These are phyloP conservation scores for Pichia membranifaciens DNA, from an alignment of 805 yeast genomes.

Conservation along the genomic window DNA sequence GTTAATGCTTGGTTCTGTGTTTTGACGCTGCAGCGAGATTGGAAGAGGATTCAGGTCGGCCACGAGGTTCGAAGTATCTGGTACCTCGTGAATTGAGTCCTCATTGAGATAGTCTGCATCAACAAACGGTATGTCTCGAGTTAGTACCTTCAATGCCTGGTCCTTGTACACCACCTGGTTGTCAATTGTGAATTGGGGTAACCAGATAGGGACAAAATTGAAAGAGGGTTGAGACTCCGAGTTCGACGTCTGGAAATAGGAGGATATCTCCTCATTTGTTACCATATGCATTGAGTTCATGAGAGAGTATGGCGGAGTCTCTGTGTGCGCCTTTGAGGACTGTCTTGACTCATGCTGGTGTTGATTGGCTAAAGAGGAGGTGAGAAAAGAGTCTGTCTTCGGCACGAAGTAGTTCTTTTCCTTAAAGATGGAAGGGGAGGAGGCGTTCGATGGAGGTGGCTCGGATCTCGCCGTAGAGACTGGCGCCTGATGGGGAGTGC, in stretches of 20 bases:
- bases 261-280: slow-evolving; percentile 23
- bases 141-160: slow-evolving; percentile 52
- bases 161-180: slow-evolving; percentile 56
- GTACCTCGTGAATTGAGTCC: slow-evolving; percentile 28
- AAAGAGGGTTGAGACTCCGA: slow-evolving; percentile 23
- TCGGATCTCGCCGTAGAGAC: slow-evolving; percentile 1
- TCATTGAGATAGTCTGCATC: slow-evolving; percentile 33
- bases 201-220: slow-evolving; percentile 46
- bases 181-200: slow-evolving; percentile 51
- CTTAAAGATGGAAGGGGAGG: slow-evolving; percentile 4
- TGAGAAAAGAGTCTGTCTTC: slow-evolving; percentile 9
- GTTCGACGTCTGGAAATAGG: slow-evolving; percentile 23
- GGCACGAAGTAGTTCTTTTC: slow-evolving; percentile 8
- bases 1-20: neutral
- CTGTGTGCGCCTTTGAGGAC: slow-evolving; percentile 15
- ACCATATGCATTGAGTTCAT: slow-evolving; percentile 19
- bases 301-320: slow-evolving; percentile 1
- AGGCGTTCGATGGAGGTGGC: neutral
- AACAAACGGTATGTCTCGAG: slow-evolving; percentile 52
- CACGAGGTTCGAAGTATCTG: slow-evolving; percentile 20
- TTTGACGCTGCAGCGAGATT: slow-evolving; percentile 18
- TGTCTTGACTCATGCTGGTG: slow-evolving; percentile 11
- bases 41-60: slow-evolving; percentile 22
- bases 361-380: neutral
- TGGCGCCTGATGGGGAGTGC: slow-evolving; percentile 1